These are phyloP conservation scores for Calocybe gangraenosa DNA, from an alignment of 768 basidiomycete species.

Conservation along the genomic window DNA sequence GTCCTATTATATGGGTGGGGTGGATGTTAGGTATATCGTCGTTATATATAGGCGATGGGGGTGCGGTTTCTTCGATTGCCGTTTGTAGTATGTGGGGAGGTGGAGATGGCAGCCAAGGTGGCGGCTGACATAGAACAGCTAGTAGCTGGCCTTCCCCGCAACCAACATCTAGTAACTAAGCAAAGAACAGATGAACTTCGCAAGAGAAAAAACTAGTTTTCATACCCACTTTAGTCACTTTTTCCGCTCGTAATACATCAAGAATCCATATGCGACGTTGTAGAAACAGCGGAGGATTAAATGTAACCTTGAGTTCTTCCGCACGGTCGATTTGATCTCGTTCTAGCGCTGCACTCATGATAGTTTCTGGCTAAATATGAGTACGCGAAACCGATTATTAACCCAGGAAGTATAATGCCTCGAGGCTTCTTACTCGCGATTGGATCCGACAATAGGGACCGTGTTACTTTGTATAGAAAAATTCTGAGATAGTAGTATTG, in stretches of 20 bases:
- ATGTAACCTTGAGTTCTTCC: conserved; percentile 50
- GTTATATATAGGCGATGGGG: conserved; percentile 28
- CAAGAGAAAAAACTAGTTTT: background rate
- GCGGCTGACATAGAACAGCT: conserved; percentile 64
- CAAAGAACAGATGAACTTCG: background rate
- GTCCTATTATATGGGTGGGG: conserved; percentile 52
- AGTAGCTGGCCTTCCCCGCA: conserved; percentile 82
- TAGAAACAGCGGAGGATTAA: conserved; percentile 63
- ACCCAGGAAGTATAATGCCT: background rate
- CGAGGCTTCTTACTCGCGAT: background rate
- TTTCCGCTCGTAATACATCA: conserved; percentile 54
- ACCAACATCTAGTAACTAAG: conserved; percentile 75
- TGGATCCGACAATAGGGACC: background rate
- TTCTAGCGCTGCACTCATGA: conserved; percentile 9
- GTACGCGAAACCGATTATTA: background rate
- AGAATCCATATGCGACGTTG: conserved; percentile 74
- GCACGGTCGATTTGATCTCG: conserved; percentile 12
- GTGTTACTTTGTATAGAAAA: too few species aligned
- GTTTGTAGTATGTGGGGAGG: conserved; percentile 25
- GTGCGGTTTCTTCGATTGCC: conserved; percentile 12
- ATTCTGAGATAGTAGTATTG: too few species aligned
- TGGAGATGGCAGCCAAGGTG: conserved; percentile 59
- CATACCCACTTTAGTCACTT: conserved; percentile 44
- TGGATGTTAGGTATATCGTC: conserved; percentile 57
- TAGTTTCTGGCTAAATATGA: conserved; percentile 1